phyloP scores from a whole-genome alignment of 345 rosid genomes.

The Rhodomyrtus tomentosa region DNA sequence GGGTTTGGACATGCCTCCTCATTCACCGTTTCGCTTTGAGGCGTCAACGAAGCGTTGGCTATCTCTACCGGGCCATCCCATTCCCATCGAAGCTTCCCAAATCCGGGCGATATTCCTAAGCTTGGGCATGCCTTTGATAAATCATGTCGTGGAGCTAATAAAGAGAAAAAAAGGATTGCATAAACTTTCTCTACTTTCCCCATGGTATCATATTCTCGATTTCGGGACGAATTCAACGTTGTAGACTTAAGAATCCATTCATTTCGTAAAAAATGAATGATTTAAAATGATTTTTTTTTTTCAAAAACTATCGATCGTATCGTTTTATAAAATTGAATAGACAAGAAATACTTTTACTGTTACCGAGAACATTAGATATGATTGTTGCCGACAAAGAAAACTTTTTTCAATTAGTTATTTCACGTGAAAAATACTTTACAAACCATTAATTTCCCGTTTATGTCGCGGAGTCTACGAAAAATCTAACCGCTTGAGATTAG shows the following conservation, averaged over 20 bases:
- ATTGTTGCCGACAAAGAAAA: too few relatives aligned
- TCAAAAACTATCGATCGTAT: too few relatives aligned
- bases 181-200: not conserved
- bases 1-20: accelerated
- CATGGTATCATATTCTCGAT: not conserved
- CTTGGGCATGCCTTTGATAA: not conserved
- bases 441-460: too few relatives aligned
- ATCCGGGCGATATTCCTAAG: not conserved
- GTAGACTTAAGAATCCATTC: not conserved
- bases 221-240: not conserved
- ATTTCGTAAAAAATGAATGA: too few relatives aligned
- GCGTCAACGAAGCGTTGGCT: accelerated
- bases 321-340: too few relatives aligned
- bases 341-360: too few relatives aligned
- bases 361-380: too few relatives aligned
- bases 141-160: not conserved
- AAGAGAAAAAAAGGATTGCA: not conserved
- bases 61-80: accelerated
- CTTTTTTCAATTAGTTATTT: too few relatives aligned
- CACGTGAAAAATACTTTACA: too few relatives aligned
- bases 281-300: too few relatives aligned
- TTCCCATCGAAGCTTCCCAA: not conserved
- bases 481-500: too few relatives aligned
- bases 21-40: not conserved
- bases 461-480: too few relatives aligned